Percentiles rank a stretch among this genome's conserved stretches.
These are phyloP conservation scores for Pistacia vera DNA, from an alignment of 345 rosid genomes.

Conservation along the genomic window DNA sequence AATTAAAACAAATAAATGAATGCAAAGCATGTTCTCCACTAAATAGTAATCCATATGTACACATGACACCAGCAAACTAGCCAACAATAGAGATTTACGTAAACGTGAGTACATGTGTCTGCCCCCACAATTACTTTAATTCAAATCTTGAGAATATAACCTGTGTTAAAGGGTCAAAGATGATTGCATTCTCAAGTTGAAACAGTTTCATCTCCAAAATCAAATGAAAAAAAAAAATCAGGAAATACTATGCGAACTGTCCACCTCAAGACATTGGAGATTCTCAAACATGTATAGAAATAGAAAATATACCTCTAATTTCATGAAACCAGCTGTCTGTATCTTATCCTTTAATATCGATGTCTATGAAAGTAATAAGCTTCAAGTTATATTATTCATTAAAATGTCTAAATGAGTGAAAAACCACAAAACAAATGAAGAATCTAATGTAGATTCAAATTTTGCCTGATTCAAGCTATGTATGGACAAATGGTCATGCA, in stretches of 20 bases:
- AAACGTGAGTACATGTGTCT: neutral
- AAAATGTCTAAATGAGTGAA: neutral
- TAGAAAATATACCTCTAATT: neutral
- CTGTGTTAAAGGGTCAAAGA: neutral
- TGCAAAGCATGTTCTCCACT: neutral
- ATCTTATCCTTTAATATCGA: neutral
- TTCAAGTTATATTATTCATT: neutral
- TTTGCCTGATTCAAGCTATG: slow-evolving; percentile 6
- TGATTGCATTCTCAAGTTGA: too few relatives aligned
- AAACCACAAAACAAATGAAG: neutral
- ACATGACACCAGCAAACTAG: neutral
- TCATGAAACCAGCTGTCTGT: neutral
- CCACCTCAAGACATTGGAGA: neutral
- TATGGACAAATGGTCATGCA: neutral
- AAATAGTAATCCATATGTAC: neutral
- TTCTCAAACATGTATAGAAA: neutral
- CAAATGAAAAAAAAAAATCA: neutral
- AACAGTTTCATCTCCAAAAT: neutral
- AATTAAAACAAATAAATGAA: too few relatives aligned
- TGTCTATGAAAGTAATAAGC: neutral
- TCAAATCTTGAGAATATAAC: neutral
- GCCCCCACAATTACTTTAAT: neutral
- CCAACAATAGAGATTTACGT: neutral
- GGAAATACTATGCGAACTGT: neutral
- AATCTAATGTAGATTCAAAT: neutral